Conservation (phyloP, 768 basidiomycete species). For the Psilocybe cubensis region DNA sequence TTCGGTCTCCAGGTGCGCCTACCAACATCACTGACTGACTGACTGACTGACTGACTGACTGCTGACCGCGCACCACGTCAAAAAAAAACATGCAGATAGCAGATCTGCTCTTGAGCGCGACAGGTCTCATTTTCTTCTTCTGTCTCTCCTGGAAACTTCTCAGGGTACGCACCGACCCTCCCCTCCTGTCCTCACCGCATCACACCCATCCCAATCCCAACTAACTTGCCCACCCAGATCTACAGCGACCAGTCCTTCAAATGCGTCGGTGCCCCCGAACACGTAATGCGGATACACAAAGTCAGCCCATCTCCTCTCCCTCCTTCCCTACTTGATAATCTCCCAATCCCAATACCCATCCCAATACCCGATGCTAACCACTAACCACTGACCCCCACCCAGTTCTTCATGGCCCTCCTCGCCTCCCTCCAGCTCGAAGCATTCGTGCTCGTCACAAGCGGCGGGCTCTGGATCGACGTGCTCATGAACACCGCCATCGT, state of each 20-base stretch:
- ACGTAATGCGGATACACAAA: slow-evolving; percentile 54
- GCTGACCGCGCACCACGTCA: neutral
- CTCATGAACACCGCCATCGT: slow-evolving; percentile 50
- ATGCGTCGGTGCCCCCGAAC: slow-evolving; percentile 54
- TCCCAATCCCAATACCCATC: too few relatives aligned
- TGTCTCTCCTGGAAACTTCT: slow-evolving; percentile 51
- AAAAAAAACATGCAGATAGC: slow-evolving; percentile 39
- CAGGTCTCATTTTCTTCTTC: slow-evolving; percentile 42
- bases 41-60: too few relatives aligned
- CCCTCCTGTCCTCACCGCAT: neutral
- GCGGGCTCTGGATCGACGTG: slow-evolving; percentile 61
- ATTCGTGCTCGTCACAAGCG: slow-evolving; percentile 52
- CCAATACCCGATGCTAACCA: neutral
- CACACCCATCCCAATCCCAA: neutral
- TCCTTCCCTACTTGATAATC: neutral
- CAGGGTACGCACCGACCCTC: slow-evolving; percentile 30
- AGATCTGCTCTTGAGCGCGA: slow-evolving; percentile 48
- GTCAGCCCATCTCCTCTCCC: slow-evolving; percentile 26
- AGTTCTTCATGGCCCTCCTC: slow-evolving; percentile 60
- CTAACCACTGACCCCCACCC: neutral
- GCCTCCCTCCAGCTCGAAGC: slow-evolving; percentile 58
- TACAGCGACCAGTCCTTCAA: slow-evolving; percentile 53
- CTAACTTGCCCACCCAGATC: slow-evolving; percentile 25
- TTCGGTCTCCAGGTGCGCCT: slow-evolving; percentile 43
- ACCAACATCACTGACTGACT: neutral